These are phyloP conservation scores for Kernera saxatilis DNA, from an alignment of 345 rosid species.

Conservation along the genomic window DNA sequence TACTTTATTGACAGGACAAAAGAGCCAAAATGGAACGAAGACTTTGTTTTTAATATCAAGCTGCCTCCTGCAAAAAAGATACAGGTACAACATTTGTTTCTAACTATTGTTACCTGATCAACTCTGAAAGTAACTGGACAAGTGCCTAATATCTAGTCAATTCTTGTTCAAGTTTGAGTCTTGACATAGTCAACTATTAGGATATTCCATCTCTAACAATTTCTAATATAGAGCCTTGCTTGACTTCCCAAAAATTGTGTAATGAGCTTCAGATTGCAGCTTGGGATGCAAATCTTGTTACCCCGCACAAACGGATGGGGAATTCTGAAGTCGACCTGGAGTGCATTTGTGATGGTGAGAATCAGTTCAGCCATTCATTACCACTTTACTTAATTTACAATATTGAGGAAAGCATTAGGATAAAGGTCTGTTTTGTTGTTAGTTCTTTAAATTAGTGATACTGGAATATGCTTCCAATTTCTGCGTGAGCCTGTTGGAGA, in stretches of 20 bases:
- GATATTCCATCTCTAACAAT: background rate
- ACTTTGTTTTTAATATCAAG: conserved; percentile 64
- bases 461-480: background rate
- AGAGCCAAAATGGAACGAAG: conserved; percentile 87
- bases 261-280: conserved; percentile 69
- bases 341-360: conserved; percentile 70
- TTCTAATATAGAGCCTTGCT: background rate
- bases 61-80: conserved; percentile 47
- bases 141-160: background rate
- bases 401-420: background rate
- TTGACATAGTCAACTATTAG: background rate
- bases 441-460: background rate
- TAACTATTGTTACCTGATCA: background rate
- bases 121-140: background rate
- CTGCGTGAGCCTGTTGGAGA: background rate
- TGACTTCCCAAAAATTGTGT: conserved; percentile 7
- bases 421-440: background rate
- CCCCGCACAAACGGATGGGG: conserved; percentile 98
- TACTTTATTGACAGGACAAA: conserved; percentile 47
- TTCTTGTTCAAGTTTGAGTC: background rate
- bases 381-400: background rate
- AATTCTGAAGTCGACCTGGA: conserved; percentile 60
- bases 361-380: background rate
- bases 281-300: conserved; percentile 97
- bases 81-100: conserved; percentile 45